Evolutionary conservation across 345 rosid genomes (phyloP).

Genomic region (Eucalyptus tenuipes): DNA sequence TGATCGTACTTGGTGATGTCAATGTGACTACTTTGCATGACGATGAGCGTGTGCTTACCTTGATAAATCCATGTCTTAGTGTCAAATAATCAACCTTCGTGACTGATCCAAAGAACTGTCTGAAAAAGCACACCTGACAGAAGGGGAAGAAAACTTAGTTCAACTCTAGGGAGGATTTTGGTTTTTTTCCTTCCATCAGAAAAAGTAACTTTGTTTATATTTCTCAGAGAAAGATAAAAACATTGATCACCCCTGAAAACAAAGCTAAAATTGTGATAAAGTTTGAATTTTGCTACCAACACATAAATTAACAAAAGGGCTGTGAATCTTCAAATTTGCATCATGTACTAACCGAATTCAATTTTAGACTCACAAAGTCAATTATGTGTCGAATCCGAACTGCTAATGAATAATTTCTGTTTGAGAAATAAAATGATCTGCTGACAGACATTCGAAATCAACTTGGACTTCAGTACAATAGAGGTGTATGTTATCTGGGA

Average conservation of each 20-base stretch:
- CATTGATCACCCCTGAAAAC: not conserved
- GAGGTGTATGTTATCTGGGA: not conserved
- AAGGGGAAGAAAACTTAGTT: not conserved
- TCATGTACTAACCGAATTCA: not conserved
- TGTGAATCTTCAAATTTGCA: not conserved
- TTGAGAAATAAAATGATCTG: not conserved
- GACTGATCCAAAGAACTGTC: conserved; percentile 89
- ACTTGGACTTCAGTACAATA: not conserved
- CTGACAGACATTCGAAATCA: not conserved
- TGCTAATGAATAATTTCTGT: not conserved
- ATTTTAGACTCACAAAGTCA: not conserved
- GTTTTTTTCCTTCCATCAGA: not conserved
- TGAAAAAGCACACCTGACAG: conserved; percentile 82
- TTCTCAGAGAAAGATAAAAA: not conserved
- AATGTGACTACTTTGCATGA: not conserved
- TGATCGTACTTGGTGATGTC: not conserved
- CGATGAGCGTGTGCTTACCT: conserved; percentile 15
- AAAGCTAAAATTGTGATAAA: not conserved
- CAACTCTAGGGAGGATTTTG: not conserved
- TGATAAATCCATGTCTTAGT: conserved; percentile 87
- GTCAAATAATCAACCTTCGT: conserved; percentile 85
- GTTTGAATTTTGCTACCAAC: not conserved
- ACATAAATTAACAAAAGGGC: not conserved
- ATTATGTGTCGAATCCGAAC: not conserved
- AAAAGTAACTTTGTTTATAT: not conserved